Evolutionary conservation across 257 asterid genomes (phyloP).

Genomic region (Penstemon davidsonii): DNA sequence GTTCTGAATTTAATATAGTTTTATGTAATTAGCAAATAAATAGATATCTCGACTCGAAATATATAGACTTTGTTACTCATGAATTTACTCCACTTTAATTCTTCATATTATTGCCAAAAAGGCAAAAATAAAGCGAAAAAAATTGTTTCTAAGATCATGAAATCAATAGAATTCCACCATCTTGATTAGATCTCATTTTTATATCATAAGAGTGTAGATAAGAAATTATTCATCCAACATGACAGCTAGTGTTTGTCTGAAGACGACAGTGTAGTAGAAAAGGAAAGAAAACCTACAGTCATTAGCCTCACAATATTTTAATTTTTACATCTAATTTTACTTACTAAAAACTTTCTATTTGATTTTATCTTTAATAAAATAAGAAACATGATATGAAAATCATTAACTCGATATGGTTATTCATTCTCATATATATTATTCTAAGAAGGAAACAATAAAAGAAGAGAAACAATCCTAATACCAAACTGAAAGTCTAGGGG

Average conservation of each 20-base stretch:
- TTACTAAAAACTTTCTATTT: background rate
- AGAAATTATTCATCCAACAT: conserved; percentile 13
- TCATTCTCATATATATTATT: background rate
- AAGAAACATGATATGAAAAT: conserved; percentile 8
- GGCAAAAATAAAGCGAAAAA: conserved; percentile 23
- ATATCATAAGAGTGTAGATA: conserved; percentile 4
- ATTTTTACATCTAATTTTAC: background rate
- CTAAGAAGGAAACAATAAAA: background rate
- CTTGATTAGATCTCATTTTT: conserved; percentile 20
- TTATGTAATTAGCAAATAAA: background rate
- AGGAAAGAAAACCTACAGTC: background rate
- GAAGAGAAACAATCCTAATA: conserved; percentile 5
- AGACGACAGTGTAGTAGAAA: conserved; percentile 14
- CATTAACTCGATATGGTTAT: conserved; percentile 13
- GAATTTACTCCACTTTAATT: conserved; percentile 1
- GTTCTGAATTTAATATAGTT: background rate
- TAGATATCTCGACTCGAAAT: conserved; percentile 17
- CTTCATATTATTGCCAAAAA: conserved; percentile 12
- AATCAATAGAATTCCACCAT: conserved; percentile 2
- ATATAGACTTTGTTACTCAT: conserved; percentile 2
- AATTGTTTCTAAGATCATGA: conserved; percentile 1
- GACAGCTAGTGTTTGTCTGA: background rate
- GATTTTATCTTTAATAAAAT: background rate
- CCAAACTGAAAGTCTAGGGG: conserved; percentile 17
- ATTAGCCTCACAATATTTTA: background rate